A percentile compares a stretch with the other conserved stretches of the same genome.
Evolutionary conservation across 345 rosid genomes (phyloP).

Genomic region (Linum lewisii): DNA sequence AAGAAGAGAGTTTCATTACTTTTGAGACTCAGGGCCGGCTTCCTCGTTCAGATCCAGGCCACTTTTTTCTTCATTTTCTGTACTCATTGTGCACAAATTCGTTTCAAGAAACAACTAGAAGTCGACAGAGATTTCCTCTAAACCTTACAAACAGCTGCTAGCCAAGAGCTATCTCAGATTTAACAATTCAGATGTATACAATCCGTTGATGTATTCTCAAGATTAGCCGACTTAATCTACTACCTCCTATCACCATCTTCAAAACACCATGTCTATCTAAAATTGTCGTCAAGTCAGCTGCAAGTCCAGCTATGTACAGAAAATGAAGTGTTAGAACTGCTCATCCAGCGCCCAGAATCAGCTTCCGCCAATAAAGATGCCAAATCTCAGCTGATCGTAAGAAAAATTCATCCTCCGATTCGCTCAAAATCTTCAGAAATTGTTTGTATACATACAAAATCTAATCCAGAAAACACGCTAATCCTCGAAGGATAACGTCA

Average conservation of each 20-base stretch:
- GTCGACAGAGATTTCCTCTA: neutral
- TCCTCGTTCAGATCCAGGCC: constrained; percentile 32
- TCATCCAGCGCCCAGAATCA: neutral
- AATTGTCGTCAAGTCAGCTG: neutral
- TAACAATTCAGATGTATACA: neutral
- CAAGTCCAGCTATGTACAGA: neutral
- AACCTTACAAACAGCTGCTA: neutral
- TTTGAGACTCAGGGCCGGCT: constrained; percentile 23
- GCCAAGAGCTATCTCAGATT: constrained; percentile 1
- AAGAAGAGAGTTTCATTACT: constrained; percentile 23
- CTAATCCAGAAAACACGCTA: neutral
- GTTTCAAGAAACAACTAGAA: neutral
- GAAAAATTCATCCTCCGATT: constrained; percentile 8
- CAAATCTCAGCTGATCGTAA: neutral
- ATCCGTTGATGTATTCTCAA: neutral
- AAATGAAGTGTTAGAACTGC: neutral
- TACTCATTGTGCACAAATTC: constrained; percentile 48
- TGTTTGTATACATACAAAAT: neutral
- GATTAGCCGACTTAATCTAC: neutral
- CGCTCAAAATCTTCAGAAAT: constrained; percentile 7
- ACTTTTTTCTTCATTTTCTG: constrained; percentile 35
- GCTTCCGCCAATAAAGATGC: neutral
- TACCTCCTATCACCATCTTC: neutral
- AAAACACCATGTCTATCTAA: neutral
- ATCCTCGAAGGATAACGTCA: neutral